These are phyloP conservation scores for Saccharomycopsis vini DNA, from an alignment of 805 yeast species.

Conservation along the genomic window DNA sequence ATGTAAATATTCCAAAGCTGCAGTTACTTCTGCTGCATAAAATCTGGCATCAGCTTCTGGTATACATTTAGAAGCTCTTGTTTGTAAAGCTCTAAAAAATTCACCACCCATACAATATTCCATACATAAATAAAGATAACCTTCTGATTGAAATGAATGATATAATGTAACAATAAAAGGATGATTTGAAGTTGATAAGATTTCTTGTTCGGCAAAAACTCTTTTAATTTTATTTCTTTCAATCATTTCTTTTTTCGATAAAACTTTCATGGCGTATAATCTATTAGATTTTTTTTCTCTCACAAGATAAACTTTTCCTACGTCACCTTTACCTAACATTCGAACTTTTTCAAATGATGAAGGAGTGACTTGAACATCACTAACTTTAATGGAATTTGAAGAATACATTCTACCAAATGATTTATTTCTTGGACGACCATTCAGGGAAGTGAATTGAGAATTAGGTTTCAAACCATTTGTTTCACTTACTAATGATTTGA, in stretches of 20 bases:
- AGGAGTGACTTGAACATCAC: slow-evolving; percentile 76
- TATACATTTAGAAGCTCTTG: slow-evolving; percentile 77
- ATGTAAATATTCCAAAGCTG: slow-evolving; percentile 92
- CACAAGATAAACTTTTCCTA: slow-evolving; percentile 91
- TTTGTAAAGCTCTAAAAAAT: slow-evolving; percentile 90
- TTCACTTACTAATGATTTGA: slow-evolving; percentile 12
- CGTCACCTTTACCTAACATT: slow-evolving; percentile 94
- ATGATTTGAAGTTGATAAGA: slow-evolving; percentile 88
- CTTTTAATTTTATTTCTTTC: slow-evolving; percentile 90
- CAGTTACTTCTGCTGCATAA: slow-evolving; percentile 94
- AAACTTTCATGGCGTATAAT: slow-evolving; percentile 86
- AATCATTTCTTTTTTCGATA: slow-evolving; percentile 88
- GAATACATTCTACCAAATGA: slow-evolving; percentile 57
- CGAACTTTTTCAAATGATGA: slow-evolving; percentile 82
- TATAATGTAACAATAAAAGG: slow-evolving; percentile 95
- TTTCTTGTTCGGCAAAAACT: slow-evolving; percentile 94
- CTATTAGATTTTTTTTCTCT: slow-evolving; percentile 67
- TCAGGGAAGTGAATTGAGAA: slow-evolving; percentile 32
- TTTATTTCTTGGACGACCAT: slow-evolving; percentile 34
- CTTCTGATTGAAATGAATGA: slow-evolving; percentile 94
- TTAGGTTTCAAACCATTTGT: slow-evolving; percentile 17
- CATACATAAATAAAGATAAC: slow-evolving; percentile 87
- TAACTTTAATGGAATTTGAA: slow-evolving; percentile 61
- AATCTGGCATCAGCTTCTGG: slow-evolving; percentile 84
- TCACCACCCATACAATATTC: slow-evolving; percentile 99